Conservation (phyloP, 163 green algal species). For the Volvox carteri region DNA sequence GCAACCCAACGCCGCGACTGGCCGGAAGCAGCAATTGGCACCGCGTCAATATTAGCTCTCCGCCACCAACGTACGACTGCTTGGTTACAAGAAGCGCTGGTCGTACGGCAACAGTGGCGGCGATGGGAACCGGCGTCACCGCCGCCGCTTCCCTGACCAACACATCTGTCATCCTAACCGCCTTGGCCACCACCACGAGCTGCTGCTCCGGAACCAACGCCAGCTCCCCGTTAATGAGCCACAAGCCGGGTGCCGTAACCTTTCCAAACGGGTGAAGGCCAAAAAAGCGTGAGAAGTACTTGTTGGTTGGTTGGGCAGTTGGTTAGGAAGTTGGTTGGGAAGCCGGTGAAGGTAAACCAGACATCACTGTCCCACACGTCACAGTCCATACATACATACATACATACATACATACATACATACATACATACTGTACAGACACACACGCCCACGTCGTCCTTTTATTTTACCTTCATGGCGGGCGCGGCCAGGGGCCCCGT, state of each 20-base stretch:
- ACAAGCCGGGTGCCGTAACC: slow-evolving; percentile 16
- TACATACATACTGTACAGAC: no score
- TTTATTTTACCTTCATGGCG: slow-evolving; percentile 40
- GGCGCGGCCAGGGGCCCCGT: slow-evolving; percentile 5
- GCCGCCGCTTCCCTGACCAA: not conserved
- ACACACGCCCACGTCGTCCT: no score
- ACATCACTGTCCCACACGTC: no score
- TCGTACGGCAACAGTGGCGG: not conserved
- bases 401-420: no score
- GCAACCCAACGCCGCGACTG: not conserved
- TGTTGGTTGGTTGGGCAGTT: no score
- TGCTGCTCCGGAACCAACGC: slow-evolving; percentile 40
- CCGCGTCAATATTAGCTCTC: slow-evolving; percentile 9
- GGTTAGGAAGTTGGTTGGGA: no score
- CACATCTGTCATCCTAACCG: not conserved
- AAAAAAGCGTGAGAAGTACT: no score
- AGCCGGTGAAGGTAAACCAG: no score
- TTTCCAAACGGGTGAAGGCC: no score
- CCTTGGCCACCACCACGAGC: slow-evolving; percentile 33
- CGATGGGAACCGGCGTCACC: not conserved
- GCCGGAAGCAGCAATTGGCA: slow-evolving; percentile 20
- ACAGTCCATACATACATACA: no score
- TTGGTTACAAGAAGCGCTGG: slow-evolving; percentile 42
- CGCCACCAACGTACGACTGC: slow-evolving; percentile 50
- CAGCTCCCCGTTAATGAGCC: slow-evolving; percentile 32